phyloP scores from a whole-genome alignment of 768 basidiomycete genomes.

The Suillus alpinus region DNA sequence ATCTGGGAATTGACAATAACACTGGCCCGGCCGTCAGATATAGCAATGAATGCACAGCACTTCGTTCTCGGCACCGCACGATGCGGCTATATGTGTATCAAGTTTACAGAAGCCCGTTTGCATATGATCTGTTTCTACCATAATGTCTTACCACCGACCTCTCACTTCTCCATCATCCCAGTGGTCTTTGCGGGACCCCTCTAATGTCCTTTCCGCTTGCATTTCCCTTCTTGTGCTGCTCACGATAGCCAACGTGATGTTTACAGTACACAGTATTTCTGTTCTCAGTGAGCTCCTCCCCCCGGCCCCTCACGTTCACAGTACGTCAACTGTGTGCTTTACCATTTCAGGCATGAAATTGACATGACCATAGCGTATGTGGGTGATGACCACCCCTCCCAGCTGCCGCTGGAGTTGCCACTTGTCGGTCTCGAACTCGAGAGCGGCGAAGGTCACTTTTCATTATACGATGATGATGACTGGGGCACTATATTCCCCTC shows the following conservation, averaged over 20 bases:
- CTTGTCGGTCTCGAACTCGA: constrained; percentile 26
- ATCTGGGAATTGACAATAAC: not conserved
- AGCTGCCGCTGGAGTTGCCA: constrained; percentile 30
- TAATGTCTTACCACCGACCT: not conserved
- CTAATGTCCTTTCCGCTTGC: constrained; percentile 10
- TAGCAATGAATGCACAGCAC: not conserved
- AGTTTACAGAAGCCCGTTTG: not conserved
- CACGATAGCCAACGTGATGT: constrained; percentile 21
- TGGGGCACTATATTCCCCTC: constrained; percentile 35
- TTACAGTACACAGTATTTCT: constrained; percentile 16
- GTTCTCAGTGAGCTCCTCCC: constrained; percentile 13
- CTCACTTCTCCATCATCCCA: not conserved
- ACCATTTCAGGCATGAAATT: constrained; percentile 1
- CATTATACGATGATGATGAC: constrained; percentile 32
- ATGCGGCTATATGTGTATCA: not conserved
- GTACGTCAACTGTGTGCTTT: constrained; percentile 10
- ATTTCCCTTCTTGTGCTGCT: constrained; percentile 19
- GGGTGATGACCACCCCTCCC: constrained; percentile 30
- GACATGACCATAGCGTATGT: constrained; percentile 21
- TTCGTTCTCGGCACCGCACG: not conserved
- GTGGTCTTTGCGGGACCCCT: not conserved
- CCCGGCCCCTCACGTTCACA: constrained; percentile 20
- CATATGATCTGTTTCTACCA: not conserved
- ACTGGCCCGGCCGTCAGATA: not conserved
- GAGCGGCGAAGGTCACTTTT: constrained; percentile 24